Evolutionary conservation across 305 asterid genomes (phyloP).

Genomic region (Coffea humblotiana): DNA sequence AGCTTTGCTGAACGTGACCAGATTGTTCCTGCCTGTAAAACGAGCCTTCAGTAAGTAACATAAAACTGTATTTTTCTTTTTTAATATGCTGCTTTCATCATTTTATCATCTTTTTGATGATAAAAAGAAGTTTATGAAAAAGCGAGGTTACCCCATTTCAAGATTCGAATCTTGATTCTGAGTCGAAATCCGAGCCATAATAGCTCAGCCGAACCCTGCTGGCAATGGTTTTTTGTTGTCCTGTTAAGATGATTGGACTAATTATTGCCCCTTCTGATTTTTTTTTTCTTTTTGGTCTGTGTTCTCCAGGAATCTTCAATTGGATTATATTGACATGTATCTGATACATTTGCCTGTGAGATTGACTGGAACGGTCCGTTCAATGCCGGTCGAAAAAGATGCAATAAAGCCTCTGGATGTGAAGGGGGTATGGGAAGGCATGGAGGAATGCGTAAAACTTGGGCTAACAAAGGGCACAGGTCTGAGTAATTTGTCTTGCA

Average conservation of each 20-base stretch:
- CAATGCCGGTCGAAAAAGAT: slow-evolving; percentile 34
- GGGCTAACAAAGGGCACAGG: slow-evolving; percentile 64
- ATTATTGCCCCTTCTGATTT: background rate
- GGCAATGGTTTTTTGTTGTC: too few species aligned
- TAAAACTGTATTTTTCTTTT: background rate
- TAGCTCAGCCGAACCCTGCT: too few species aligned
- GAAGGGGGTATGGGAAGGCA: slow-evolving; percentile 56
- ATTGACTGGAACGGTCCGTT: slow-evolving; percentile 26
- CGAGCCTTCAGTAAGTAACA: slow-evolving; percentile 47
- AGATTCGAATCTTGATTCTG: background rate
- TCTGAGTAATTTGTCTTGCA: slow-evolving; percentile 56
- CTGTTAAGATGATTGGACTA: background rate
- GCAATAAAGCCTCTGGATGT: slow-evolving; percentile 35
- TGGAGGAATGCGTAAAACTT: slow-evolving; percentile 56
- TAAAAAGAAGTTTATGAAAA: too few species aligned
- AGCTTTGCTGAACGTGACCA: slow-evolving; percentile 42
- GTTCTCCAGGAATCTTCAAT: slow-evolving; percentile 35
- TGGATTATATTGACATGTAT: slow-evolving; percentile 60
- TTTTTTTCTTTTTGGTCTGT: background rate
- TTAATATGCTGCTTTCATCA: too few species aligned
- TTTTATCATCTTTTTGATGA: too few species aligned
- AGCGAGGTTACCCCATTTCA: too few species aligned
- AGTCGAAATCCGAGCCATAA: background rate
- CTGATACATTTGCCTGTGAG: slow-evolving; percentile 48
- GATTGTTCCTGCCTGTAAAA: slow-evolving; percentile 46